Evolutionary conservation across 2,329 filamentous ascomycete species (phyloP).

Genomic region (Coniochaeta sp.): DNA sequence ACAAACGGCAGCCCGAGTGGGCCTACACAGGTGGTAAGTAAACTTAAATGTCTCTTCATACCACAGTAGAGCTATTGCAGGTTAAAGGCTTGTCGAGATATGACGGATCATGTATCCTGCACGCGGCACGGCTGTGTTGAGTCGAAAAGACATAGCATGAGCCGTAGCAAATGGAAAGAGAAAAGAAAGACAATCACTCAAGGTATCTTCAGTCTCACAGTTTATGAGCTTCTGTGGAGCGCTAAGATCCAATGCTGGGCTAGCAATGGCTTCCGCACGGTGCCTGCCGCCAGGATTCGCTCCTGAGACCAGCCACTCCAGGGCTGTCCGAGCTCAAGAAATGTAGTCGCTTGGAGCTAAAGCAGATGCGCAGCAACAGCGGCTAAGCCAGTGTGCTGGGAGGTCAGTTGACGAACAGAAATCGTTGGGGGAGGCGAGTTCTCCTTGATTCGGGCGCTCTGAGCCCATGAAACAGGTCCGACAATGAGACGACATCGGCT

Average conservation of each 20-base stretch:
- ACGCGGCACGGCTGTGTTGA: neutral
- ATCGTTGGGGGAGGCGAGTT: neutral
- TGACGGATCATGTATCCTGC: neutral
- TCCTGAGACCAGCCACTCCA: neutral
- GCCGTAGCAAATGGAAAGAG: neutral
- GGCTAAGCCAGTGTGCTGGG: neutral
- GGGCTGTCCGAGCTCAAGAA: neutral
- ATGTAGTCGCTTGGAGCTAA: neutral
- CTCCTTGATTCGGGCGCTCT: neutral
- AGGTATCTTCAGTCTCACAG: too few relatives aligned
- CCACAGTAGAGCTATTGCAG: too few relatives aligned
- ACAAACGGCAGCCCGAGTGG: too few relatives aligned
- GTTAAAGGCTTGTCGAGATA: neutral
- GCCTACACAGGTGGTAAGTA: too few relatives aligned
- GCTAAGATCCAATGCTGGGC: neutral
- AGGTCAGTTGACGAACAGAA: neutral
- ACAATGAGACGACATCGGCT: neutral
- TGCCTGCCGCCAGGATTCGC: neutral
- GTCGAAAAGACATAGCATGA: neutral
- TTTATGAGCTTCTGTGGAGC: neutral
- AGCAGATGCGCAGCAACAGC: neutral
- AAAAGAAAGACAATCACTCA: too few relatives aligned
- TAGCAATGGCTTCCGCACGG: neutral
- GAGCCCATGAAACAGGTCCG: neutral
- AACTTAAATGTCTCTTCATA: too few relatives aligned